A percentile compares a stretch with the other conserved stretches of the same genome.
Conservation (phyloP, 2,329 filamentous ascomycete genomes). For the Pseudofabraea citricarpa region DNA sequence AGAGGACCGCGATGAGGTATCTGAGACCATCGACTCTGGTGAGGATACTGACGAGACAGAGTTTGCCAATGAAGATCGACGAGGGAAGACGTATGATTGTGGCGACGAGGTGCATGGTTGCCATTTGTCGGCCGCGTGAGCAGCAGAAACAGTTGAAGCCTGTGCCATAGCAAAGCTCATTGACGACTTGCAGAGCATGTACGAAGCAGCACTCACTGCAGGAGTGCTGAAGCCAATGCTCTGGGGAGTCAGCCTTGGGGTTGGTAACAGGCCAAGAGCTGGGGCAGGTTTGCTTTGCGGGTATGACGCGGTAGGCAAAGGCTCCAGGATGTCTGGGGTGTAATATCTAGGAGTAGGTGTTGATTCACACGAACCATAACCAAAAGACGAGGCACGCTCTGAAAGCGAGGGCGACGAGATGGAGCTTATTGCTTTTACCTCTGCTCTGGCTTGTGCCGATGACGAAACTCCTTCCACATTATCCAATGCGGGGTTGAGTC, state of each 20-base stretch:
- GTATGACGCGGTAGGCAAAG: constrained; percentile 37
- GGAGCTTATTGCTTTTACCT: constrained; percentile 15
- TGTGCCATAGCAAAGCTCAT: constrained; percentile 60
- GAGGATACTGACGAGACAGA: constrained; percentile 60
- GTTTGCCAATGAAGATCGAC: constrained; percentile 59
- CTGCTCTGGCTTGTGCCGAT: constrained; percentile 15
- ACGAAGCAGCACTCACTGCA: constrained; percentile 50
- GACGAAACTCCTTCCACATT: constrained; percentile 51
- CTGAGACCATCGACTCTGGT: constrained; percentile 64
- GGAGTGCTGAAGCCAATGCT: constrained; percentile 53
- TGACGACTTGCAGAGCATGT: constrained; percentile 46
- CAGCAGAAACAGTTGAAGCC: constrained; percentile 38
- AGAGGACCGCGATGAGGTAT: constrained; percentile 50
- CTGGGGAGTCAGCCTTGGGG: constrained; percentile 54
- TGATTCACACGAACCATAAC: constrained; percentile 34
- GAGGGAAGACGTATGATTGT: constrained; percentile 42
- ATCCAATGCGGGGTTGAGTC: constrained; percentile 51
- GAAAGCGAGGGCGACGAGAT: constrained; percentile 29
- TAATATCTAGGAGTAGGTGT: constrained; percentile 37
- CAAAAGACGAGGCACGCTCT: constrained; percentile 30
- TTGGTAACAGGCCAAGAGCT: constrained; percentile 51
- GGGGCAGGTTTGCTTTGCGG: constrained; percentile 44
- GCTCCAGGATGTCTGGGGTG: constrained; percentile 46
- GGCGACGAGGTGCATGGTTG: constrained; percentile 47
- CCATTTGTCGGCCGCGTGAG: constrained; percentile 50